A percentile compares a stretch with the other conserved stretches of the same genome.
These are phyloP conservation scores for Brachypodium distachyon DNA, from an alignment of 202 grass and related monocot species.

Conservation along the genomic window DNA sequence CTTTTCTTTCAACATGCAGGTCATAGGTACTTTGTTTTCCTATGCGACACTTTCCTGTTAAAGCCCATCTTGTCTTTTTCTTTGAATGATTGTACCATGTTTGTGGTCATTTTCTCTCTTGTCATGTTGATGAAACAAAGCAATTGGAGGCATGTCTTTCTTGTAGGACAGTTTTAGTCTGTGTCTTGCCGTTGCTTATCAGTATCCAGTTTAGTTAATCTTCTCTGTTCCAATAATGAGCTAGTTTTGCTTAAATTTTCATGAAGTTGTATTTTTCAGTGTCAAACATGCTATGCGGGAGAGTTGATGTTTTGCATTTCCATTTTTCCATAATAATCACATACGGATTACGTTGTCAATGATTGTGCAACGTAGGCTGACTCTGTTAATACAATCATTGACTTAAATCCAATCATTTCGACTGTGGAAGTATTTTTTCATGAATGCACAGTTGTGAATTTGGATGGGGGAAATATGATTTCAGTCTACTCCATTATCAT, in stretches of 20 bases:
- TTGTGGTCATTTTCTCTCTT: background rate
- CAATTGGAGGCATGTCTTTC: background rate
- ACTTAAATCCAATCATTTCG: background rate
- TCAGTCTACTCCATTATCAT: background rate
- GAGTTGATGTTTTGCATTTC: too few relatives aligned
- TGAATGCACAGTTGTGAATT: background rate
- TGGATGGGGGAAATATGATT: background rate
- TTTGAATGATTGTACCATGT: background rate
- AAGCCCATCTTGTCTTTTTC: background rate
- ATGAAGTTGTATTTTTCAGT: background rate
- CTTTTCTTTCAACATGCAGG: conserved; percentile 95
- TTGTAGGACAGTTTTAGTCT: background rate
- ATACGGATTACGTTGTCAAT: too few relatives aligned
- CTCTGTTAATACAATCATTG: background rate
- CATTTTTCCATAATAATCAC: too few relatives aligned
- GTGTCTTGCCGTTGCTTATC: background rate
- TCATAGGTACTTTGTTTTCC: conserved; percentile 51
- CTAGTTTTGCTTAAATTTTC: background rate
- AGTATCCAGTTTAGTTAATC: background rate
- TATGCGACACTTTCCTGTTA: background rate
- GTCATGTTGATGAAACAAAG: background rate
- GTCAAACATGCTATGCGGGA: too few relatives aligned
- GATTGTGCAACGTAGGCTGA: too few relatives aligned
- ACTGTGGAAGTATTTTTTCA: too few relatives aligned
- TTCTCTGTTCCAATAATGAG: background rate